Conservation (phyloP, 169 alveolate species). For the Eimeria maxima region DNA sequence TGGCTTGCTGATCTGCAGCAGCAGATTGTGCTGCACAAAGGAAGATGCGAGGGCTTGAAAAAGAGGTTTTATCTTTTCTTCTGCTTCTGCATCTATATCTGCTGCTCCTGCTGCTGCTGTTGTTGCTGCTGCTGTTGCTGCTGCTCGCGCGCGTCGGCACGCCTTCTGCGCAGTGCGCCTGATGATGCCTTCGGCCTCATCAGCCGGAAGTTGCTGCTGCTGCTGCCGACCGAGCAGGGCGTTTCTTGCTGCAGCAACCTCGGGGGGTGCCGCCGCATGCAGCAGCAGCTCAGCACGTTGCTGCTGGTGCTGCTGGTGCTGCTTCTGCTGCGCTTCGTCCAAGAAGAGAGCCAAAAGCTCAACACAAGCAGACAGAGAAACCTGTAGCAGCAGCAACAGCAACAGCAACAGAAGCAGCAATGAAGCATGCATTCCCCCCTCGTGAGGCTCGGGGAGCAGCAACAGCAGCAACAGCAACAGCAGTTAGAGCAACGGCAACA, state of each 20-base stretch:
- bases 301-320: slow-evolving; percentile 21
- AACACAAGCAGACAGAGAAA: slow-evolving; percentile 37
- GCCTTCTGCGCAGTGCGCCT: slow-evolving; percentile 4
- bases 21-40: slow-evolving; percentile 31
- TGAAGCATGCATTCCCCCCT: not conserved
- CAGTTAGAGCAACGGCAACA: not conserved
- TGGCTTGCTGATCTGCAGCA: slow-evolving; percentile 40
- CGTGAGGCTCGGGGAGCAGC: not conserved
- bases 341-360: slow-evolving; percentile 30
- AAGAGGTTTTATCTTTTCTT: not conserved
- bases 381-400: slow-evolving; percentile 54
- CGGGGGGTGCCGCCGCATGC: not conserved
- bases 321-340: slow-evolving; percentile 27
- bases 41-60: not conserved
- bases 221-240: not conserved
- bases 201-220: not conserved
- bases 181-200: not conserved
- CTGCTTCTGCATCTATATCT: slow-evolving; percentile 5
- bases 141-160: slow-evolving; percentile 37
- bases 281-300: slow-evolving; percentile 9
- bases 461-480: not conserved
- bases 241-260: not conserved
- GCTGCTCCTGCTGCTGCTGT: slow-evolving; percentile 15
- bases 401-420: slow-evolving; percentile 25
- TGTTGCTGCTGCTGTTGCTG: slow-evolving; percentile 67